Evolutionary conservation across 2,329 filamentous ascomycete genomes (phyloP).

Genomic region (Aspergillus clavatus): DNA sequence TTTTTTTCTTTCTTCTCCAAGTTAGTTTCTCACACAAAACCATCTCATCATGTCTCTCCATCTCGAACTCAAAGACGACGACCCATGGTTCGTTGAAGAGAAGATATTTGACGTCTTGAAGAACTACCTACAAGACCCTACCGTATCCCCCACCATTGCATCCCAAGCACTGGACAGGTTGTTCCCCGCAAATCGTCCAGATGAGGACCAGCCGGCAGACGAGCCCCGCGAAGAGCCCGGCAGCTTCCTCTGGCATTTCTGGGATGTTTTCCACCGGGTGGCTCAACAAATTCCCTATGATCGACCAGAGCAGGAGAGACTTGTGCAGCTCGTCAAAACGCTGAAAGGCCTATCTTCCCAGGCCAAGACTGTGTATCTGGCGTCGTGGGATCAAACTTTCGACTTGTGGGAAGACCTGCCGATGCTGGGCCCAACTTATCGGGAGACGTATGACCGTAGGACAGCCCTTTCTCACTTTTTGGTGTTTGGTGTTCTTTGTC

Average conservation of each 20-base stretch:
- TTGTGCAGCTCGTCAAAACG: not conserved
- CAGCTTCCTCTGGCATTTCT: constrained; percentile 1
- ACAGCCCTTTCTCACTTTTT: not conserved
- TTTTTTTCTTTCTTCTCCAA: too few species aligned
- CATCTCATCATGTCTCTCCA: constrained; percentile 2
- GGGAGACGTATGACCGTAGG: constrained; percentile 1
- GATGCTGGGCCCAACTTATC: not conserved
- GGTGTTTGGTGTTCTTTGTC: not conserved
- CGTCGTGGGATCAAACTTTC: not conserved
- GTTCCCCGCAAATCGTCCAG: not conserved
- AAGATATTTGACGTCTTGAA: not conserved
- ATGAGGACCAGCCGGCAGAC: not conserved
- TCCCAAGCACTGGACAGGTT: not conserved
- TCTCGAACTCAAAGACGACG: not conserved
- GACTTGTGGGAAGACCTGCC: constrained; percentile 1
- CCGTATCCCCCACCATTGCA: not conserved
- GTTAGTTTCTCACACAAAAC: too few species aligned
- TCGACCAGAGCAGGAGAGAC: not conserved
- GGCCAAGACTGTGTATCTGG: not conserved
- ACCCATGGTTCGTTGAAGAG: constrained; percentile 1
- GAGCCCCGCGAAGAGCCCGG: not conserved
- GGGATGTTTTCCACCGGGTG: not conserved
- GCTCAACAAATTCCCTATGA: not conserved
- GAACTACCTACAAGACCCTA: not conserved
- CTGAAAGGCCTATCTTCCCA: not conserved